Conservation (phyloP, 345 rosid genomes). For the Gossypium mustelinum region DNA sequence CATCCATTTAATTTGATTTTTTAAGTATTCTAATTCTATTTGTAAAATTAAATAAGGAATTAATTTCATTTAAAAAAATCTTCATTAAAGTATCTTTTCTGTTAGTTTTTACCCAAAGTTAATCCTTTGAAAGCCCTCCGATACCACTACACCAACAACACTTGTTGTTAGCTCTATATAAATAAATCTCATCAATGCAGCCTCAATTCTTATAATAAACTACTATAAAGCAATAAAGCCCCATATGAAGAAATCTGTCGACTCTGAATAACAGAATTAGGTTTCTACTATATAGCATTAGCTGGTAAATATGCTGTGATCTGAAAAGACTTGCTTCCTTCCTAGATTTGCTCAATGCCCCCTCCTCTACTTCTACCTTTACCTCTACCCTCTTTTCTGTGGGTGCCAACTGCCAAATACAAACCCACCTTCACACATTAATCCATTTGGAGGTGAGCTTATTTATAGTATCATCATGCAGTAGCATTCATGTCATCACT, state of each 20-base stretch:
- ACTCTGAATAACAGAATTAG: not conserved
- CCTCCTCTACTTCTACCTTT: not conserved
- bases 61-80: no score
- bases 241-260: conserved; percentile 8
- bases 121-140: no score
- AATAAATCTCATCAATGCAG: not conserved
- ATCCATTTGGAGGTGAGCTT: not conserved
- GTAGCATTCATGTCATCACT: no score
- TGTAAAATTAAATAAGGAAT: no score
- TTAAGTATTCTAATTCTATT: no score
- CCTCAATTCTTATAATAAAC: not conserved
- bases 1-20: no score
- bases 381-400: conserved; percentile 3
- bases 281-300: not conserved
- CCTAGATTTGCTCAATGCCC: conserved; percentile 18
- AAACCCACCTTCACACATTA: not conserved
- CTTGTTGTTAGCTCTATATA: no score
- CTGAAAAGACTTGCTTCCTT: conserved; percentile 9
- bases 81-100: no score
- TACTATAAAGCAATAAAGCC: not conserved
- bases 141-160: no score
- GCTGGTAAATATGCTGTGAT: conserved; percentile 17
- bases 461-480: not conserved
- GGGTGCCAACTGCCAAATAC: conserved; percentile 12
- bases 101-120: no score